Evolutionary conservation across 2,329 filamentous ascomycete species (phyloP).

Genomic region (Colletotrichum paranaense): DNA sequence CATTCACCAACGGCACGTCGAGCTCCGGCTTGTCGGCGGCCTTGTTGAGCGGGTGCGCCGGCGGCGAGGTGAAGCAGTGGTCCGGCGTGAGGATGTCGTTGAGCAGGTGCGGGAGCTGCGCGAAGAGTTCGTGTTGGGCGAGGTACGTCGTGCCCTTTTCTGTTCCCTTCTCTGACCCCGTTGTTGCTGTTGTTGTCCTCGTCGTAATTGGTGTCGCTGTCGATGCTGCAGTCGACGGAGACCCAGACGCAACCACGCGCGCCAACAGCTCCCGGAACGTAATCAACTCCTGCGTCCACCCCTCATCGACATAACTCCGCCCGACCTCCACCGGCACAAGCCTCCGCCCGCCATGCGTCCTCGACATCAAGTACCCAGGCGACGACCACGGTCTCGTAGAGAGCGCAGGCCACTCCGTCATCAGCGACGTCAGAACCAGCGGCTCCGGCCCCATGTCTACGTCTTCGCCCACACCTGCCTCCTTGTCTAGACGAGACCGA

Average conservation of each 20-base stretch:
- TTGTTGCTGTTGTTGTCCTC: too few species aligned
- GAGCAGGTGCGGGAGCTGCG: slow-evolving; percentile 81
- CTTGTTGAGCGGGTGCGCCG: slow-evolving; percentile 58
- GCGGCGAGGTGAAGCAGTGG: slow-evolving; percentile 81
- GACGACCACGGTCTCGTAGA: slow-evolving; percentile 74
- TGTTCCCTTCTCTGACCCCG: neutral
- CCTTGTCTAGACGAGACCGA: neutral
- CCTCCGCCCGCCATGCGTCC: slow-evolving; percentile 80
- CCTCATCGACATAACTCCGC: slow-evolving; percentile 85
- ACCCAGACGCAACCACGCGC: slow-evolving; percentile 60
- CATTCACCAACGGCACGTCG: slow-evolving; percentile 68
- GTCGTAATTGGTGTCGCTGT: neutral
- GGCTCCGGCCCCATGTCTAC: slow-evolving; percentile 58
- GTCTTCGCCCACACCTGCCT: neutral
- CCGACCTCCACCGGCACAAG: slow-evolving; percentile 90
- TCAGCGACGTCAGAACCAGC: slow-evolving; percentile 74
- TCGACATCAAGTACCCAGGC: slow-evolving; percentile 78
- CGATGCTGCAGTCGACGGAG: neutral
- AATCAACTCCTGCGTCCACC: slow-evolving; percentile 86
- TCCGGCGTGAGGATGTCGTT: slow-evolving; percentile 85
- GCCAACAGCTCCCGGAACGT: slow-evolving; percentile 78
- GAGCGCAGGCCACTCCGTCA: slow-evolving; percentile 83
- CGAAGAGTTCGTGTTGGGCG: slow-evolving; percentile 89
- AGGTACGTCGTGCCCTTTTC: slow-evolving; percentile 70
- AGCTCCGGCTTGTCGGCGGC: slow-evolving; percentile 27